A percentile compares a stretch with the other conserved stretches of the same genome.
Conservation (phyloP, 352 stramenopile species). For the Globisporangium radiosum region DNA sequence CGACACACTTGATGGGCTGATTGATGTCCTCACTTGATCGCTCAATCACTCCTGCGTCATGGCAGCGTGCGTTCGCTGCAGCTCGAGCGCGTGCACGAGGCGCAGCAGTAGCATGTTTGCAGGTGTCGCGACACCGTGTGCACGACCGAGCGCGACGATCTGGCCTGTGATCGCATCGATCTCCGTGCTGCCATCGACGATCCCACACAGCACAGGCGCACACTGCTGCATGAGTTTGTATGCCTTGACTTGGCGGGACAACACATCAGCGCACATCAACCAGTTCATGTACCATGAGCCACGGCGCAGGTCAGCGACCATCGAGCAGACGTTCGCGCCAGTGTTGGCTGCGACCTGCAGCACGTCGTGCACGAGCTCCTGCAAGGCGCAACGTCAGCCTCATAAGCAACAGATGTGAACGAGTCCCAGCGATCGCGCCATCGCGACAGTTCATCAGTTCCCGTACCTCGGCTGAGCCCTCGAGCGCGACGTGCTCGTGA, state of each 20-base stretch:
- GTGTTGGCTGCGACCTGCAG: slow-evolving; percentile 45
- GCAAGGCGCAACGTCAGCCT: too few relatives aligned
- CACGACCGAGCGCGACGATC: slow-evolving; percentile 38
- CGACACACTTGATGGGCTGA: too few relatives aligned
- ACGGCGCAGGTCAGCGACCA: slow-evolving; percentile 59
- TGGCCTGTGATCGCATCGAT: slow-evolving; percentile 68
- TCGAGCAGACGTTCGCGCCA: slow-evolving; percentile 64
- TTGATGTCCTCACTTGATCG: too few relatives aligned
- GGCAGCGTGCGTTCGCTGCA: slow-evolving; percentile 1
- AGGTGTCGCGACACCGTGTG: slow-evolving; percentile 48
- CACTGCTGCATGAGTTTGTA: neutral
- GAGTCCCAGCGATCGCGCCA: too few relatives aligned
- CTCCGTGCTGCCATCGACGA: slow-evolving; percentile 38
- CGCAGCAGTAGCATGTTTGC: slow-evolving; percentile 49
- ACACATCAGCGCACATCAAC: neutral
- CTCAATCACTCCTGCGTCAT: too few relatives aligned
- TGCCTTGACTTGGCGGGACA: neutral
- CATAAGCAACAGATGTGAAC: too few relatives aligned
- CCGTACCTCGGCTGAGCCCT: slow-evolving; percentile 28
- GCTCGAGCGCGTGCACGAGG: slow-evolving; percentile 56
- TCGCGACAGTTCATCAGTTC: neutral
- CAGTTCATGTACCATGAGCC: slow-evolving; percentile 30
- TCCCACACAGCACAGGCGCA: neutral
- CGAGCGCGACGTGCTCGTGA: slow-evolving; percentile 35
- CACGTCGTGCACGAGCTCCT: slow-evolving; percentile 56